Base-by-base conservation (phyloP, 805 yeast genomes). In the Limtongia smithiae region DNA sequence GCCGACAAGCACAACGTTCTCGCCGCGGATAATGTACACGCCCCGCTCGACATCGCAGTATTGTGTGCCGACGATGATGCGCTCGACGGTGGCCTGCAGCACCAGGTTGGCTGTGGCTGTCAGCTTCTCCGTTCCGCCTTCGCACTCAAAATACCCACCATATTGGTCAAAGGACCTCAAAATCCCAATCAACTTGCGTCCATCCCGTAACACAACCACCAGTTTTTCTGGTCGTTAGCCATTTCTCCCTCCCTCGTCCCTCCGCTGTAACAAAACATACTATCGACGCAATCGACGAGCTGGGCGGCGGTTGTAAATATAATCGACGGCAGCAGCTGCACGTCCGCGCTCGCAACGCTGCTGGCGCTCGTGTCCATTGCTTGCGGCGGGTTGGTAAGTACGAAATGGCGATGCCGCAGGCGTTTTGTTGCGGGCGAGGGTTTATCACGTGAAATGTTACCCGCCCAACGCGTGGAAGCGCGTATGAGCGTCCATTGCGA, bases 161-260 rank as follows among this genome's bases (percentile, higher is more conserved):
- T 83, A 93, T 68, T 91, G 97, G 70, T 93, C 98, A 68, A 91
- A 93, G 2, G 97, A 88, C 67, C 98, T 78, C 58, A 93, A 73
- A 21, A 90, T 85, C 15, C 98, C 98, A 64, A 86, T 82, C 28
- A 91, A 70, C 56, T 82, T 81, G 58, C 91, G 78, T 33, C 97
- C 97, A 67, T 91, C 97, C 63, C 96, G 82, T 57, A 93, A 73
- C 37, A 87, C 75, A 2, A 88, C 95, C 60, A 86, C 83, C 28
- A 93, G 85, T 62, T 82, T 79, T 62, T 71, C 76, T 73, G 42
- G 17, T 15, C n/a, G 51, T 40, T 37, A 17, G 11, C 17, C 12
- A 22, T 39, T 9, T 7, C 20, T 27, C 15, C 14, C 14, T 4
- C 14, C 34, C 30, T 41, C n/a, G 12, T 15, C 15, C 7, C 4